Percentiles rank a stretch among this genome's conserved stretches.
Evolutionary conservation across 202 grass and related monocot species (phyloP).

Genomic region (Cymbopogon flexuosus): DNA sequence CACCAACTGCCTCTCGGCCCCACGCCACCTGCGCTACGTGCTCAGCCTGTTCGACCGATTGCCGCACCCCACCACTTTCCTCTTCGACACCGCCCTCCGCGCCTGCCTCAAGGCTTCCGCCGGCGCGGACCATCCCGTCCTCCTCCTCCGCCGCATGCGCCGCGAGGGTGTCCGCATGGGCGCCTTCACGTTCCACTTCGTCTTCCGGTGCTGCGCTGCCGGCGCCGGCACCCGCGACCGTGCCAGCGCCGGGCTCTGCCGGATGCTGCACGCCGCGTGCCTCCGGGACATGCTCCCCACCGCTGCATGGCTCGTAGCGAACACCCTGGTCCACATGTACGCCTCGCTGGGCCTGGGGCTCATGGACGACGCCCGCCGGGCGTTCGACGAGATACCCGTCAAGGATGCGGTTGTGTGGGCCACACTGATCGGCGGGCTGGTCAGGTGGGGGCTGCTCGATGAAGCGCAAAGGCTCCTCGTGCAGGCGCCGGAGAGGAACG

Average conservation of each 20-base stretch:
- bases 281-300: conserved; percentile 16
- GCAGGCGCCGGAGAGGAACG: conserved; percentile 44
- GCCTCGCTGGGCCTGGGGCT: conserved; percentile 28
- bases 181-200: conserved; percentile 50
- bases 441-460: conserved; percentile 35
- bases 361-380: conserved; percentile 26
- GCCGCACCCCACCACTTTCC: conserved; percentile 35
- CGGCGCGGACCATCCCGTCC: neutral
- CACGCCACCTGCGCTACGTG: conserved; percentile 34
- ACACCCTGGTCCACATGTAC: conserved; percentile 64
- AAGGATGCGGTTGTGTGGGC: conserved; percentile 52
- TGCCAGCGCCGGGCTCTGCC: neutral
- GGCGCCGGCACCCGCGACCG: neutral
- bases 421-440: conserved; percentile 48
- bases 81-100: conserved; percentile 41
- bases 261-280: conserved; percentile 48
- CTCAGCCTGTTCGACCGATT: conserved; percentile 57
- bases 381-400: conserved; percentile 32
- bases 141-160: conserved; percentile 37
- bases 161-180: neutral
- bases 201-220: conserved; percentile 38
- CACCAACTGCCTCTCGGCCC: neutral
- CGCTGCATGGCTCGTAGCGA: conserved; percentile 29
- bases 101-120: conserved; percentile 34
- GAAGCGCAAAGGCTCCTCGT: conserved; percentile 36